Evolutionary conservation across 352 stramenopile species (phyloP).

Genomic region (Phytophthora rubi): DNA sequence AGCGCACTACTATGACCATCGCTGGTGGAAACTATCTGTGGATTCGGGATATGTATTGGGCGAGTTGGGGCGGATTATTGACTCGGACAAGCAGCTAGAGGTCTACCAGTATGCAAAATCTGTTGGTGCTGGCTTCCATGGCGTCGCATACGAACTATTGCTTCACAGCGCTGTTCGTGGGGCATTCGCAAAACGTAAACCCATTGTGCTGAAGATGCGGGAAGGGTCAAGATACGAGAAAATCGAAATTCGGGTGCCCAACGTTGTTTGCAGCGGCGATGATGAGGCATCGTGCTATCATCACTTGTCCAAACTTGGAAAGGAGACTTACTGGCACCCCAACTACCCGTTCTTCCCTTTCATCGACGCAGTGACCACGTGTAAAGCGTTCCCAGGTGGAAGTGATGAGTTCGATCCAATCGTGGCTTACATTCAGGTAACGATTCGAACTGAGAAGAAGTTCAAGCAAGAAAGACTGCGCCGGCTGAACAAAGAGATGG

Average conservation of each 20-base stretch:
- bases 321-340: slow-evolving; percentile 27
- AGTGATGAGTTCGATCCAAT: slow-evolving; percentile 6
- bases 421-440: no score
- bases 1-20: slow-evolving; percentile 9
- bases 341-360: slow-evolving; percentile 27
- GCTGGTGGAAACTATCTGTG: slow-evolving; percentile 9
- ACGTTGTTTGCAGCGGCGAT: slow-evolving; percentile 19
- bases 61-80: slow-evolving; percentile 17
- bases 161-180: slow-evolving; percentile 24
- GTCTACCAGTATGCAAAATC: slow-evolving; percentile 30
- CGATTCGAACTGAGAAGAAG: slow-evolving; percentile 17
- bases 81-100: slow-evolving; percentile 26
- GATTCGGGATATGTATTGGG: slow-evolving; percentile 26
- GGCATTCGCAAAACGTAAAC: slow-evolving; percentile 20
- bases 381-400: slow-evolving; percentile 20
- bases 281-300: slow-evolving; percentile 18
- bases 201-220: slow-evolving; percentile 28
- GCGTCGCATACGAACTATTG: slow-evolving; percentile 18
- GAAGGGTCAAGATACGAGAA: slow-evolving; percentile 22
- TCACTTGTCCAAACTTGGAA: slow-evolving; percentile 19
- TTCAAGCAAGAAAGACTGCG: slow-evolving; percentile 19
- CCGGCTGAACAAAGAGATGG: slow-evolving; percentile 23
- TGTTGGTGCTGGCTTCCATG: slow-evolving; percentile 19
- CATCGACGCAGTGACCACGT: slow-evolving; percentile 28
- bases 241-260: slow-evolving; percentile 22